Evolutionary conservation across 495 filamentous ascomycete genomes (phyloP).

Genomic region (Tetracladium setigerum): DNA sequence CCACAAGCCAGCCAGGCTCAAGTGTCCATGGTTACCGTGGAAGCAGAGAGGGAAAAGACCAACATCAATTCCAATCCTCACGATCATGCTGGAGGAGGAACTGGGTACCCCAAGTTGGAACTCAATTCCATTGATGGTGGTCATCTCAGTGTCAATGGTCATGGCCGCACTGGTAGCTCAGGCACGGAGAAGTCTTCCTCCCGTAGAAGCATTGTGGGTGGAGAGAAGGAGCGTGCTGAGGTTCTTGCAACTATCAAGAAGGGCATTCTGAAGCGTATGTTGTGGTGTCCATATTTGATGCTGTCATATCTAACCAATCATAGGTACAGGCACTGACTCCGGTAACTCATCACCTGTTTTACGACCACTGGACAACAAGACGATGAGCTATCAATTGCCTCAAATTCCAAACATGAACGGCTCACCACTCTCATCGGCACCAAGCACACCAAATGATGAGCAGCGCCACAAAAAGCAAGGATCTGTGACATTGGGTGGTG

Average conservation of each 20-base stretch:
- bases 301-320: constrained; percentile 8
- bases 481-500: constrained; percentile 64
- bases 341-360: constrained; percentile 61
- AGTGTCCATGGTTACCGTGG: constrained; percentile 91
- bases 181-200: constrained; percentile 50
- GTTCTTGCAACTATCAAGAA: constrained; percentile 84
- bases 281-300: neutral
- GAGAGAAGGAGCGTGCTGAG: constrained; percentile 84
- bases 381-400: constrained; percentile 43
- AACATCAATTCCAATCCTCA: constrained; percentile 68
- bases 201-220: constrained; percentile 83
- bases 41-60: constrained; percentile 82
- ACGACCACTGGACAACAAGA: constrained; percentile 43
- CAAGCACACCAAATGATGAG: constrained; percentile 76
- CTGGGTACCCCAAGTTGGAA: constrained; percentile 86
- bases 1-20: constrained; percentile 66
- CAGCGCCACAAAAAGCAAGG: constrained; percentile 53
- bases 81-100: constrained; percentile 63
- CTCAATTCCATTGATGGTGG: constrained; percentile 62
- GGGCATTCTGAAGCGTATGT: constrained; percentile 90
- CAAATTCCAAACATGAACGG: constrained; percentile 55
- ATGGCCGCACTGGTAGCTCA: constrained; percentile 41
- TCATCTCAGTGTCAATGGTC: constrained; percentile 26
- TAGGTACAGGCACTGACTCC: constrained; percentile 52
- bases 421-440: constrained; percentile 73